Base-by-base conservation (phyloP, 2,329 filamentous ascomycete species). In the Exophiala lecanii-corni region DNA sequence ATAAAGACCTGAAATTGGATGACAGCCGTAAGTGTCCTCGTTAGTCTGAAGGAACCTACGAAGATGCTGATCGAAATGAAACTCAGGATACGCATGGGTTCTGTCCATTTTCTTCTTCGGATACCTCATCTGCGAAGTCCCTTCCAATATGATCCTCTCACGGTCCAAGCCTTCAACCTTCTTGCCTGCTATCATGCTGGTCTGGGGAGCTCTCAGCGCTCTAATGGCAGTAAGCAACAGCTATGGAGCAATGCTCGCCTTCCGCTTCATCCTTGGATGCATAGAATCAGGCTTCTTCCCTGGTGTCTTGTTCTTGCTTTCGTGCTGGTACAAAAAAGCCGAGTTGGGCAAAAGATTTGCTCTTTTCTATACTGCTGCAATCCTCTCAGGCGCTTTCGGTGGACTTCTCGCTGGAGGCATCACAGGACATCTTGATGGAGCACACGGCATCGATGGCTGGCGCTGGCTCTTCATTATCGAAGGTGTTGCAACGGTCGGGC, bases 321-420 rank as follows among this genome's bases (percentile, higher is more conserved):
- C 73, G 1, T 78, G 78, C 65, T 82, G 78, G 76, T 82, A 82
- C 50, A 77, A 75, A 44, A 65, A 74, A n/a, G 68, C 73, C 32
- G 78, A 81, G 55, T 65, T 74, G 32, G 75, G 78, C 38, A 78
- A 73, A 36, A 66, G 78, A 4, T 73, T 81, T 36, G 73, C 75
- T 3, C 63, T 81, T 4, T 82, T 80, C 55, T 80, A 75, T 54
- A 75, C 70, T 28, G 75, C 74, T 18, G 74, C 74, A 2, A 71
- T 74, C 6, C 61, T 80, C 7, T 76, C 78, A 0, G 76, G 75
- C 19, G 78, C 78, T 1, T 81, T 82, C 57, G 76, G 76, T 40
- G 78, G 78, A 7, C 63, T 82, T 10, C 62, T 82, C 0, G 77
- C 78, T 0, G 75, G 64, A 59, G 69, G 60, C 2, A 74, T 76